Evolutionary conservation across 2,329 filamentous ascomycete species (phyloP).

Genomic region (Xylaria sp.): DNA sequence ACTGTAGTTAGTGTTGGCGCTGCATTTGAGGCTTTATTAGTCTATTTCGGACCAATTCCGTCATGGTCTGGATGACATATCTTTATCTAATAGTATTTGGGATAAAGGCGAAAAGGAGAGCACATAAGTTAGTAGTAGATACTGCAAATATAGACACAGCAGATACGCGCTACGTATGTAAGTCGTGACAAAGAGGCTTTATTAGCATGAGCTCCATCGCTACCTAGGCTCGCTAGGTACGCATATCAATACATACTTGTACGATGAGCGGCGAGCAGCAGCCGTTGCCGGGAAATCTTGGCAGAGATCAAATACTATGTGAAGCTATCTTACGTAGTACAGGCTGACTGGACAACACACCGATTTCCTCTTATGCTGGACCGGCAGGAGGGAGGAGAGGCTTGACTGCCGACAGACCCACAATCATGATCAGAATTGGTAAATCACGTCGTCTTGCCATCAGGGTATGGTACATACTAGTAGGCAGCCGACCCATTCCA

Average conservation of each 20-base stretch:
- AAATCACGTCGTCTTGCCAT: constrained; percentile 22
- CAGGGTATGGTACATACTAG: constrained; percentile 6
- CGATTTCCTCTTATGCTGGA: constrained; percentile 16
- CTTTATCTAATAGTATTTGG: not conserved
- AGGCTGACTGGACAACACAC: not conserved
- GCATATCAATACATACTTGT: not conserved
- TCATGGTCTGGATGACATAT: not conserved
- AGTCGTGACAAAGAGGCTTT: constrained; percentile 28
- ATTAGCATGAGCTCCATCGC: constrained; percentile 8
- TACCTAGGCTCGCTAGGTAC: not conserved
- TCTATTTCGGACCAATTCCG: not conserved
- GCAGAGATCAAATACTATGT: not conserved
- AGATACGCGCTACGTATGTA: constrained; percentile 19
- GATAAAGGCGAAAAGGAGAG: not conserved
- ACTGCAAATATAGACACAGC: not conserved
- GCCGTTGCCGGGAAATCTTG: constrained; percentile 8
- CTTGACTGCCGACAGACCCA: constrained; percentile 22
- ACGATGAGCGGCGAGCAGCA: constrained; percentile 1
- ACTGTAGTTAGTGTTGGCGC: not conserved
- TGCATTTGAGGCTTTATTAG: not conserved
- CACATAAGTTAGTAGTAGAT: not conserved
- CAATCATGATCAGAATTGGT: constrained; percentile 18
- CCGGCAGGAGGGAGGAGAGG: constrained; percentile 15
- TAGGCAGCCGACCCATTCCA: not conserved
- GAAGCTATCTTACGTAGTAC: not conserved